Evolutionary conservation across 257 asterid genomes (phyloP).

Genomic region (Plantago ovata): DNA sequence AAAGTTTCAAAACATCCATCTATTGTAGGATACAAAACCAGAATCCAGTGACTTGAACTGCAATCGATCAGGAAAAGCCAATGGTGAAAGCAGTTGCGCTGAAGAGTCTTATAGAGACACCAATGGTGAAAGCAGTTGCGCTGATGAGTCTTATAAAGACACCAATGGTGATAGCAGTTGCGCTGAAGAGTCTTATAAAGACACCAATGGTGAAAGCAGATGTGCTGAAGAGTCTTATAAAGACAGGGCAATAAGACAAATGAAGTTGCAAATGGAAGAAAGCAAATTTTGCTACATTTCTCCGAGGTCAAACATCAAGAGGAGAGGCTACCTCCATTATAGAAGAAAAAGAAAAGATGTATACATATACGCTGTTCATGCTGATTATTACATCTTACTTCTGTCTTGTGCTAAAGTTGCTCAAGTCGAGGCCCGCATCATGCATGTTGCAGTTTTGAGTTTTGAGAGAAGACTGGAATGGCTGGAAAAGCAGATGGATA

Average conservation of each 20-base stretch:
- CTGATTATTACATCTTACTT: constrained; percentile 73
- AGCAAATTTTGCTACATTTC: constrained; percentile 55
- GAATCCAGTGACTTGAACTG: constrained; percentile 3
- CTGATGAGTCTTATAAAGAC: neutral
- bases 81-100: neutral
- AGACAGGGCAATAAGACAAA: constrained; percentile 39
- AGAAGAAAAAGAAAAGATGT: constrained; percentile 49
- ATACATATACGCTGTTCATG: constrained; percentile 60
- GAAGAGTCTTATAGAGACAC: no score
- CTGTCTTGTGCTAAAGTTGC: constrained; percentile 73
- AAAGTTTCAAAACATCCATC: constrained; percentile 4
- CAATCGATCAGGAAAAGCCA: constrained; percentile 20
- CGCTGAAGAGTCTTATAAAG: no score
- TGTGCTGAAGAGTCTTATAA: constrained; percentile 16
- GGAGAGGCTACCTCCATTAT: constrained; percentile 41
- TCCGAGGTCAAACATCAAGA: constrained; percentile 41
- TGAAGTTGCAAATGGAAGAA: constrained; percentile 72
- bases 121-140: no score
- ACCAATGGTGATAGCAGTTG: constrained; percentile 17
- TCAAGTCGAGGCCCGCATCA: constrained; percentile 56
- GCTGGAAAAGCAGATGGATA: constrained; percentile 50
- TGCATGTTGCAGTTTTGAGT: constrained; percentile 66
- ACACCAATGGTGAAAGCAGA: constrained; percentile 13
- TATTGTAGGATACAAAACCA: constrained; percentile 33
- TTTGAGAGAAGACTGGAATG: constrained; percentile 62